Base-by-base conservation (phyloP, 2,329 filamentous ascomycete genomes). In the Penicillium sp. region DNA sequence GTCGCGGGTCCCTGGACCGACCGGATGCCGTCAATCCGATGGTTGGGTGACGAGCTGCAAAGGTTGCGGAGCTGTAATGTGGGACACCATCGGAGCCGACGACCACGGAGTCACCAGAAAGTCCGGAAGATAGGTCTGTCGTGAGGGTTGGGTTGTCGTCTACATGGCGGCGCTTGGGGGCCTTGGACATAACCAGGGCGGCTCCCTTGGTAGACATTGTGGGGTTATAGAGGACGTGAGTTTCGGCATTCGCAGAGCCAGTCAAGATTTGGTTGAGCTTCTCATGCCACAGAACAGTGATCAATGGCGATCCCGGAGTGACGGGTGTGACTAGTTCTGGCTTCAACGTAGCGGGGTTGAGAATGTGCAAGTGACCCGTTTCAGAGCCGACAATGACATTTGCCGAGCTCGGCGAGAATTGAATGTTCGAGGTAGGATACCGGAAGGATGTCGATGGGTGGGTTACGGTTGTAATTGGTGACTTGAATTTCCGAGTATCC, bases 261-360 rank as follows among this genome's bases (percentile, higher is more conserved):
- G 94, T 96, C 66, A 98, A 79, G 72, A 99, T 97, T 74, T 99
- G 95, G 75, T 99, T 98, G 73, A 99, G 88, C 77, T 93, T 96
- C 22, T 91, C 85, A 73, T 99, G 94, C 95, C 95, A 99, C 65
- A 91, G 83, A 28, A 96, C 92, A 2, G 89, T 88, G 64, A 98
- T 91, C 9, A 99, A 81, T 0, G 94, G 86, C 6, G 89, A 91
- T 15, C 90, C 90, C 0, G 92, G 89, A 0, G 94, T 97, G n/a
- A 99, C 88, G 3, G 92, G 90, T 2, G 94, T 96, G 59, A 94
- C 88, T 33, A 92, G 87, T 74, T 97, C 93, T 1, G 93, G 85
- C 61, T 86, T 89, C 59, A 99, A 83, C 54, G 96, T 98, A 42
- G 93, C 95, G 0, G 95, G 91, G 73, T 97, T 98, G 62, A 99